Base-by-base conservation (phyloP, 169 alveolate genomes). In the Cystoisospora suis region DNA sequence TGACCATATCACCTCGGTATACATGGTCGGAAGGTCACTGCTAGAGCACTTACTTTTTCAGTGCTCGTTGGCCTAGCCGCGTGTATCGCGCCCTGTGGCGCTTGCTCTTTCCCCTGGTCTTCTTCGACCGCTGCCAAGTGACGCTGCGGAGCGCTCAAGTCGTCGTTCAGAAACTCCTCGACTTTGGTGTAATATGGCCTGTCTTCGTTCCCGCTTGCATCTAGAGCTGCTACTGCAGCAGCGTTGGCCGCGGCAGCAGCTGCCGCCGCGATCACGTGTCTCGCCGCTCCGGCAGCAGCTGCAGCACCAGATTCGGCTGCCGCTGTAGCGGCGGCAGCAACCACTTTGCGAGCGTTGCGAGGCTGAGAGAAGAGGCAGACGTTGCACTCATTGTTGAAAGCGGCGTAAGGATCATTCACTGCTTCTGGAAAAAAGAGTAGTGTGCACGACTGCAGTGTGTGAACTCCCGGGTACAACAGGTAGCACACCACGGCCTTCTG, bases 371-470 rank as follows among this genome's bases (percentile, higher is more conserved):
- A 65, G 44, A 65, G 77, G 40, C 77, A 65, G 1, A n/a, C 0
- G n/a, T 65, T 65, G 77, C 77, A 65, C n/a, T 12, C 77, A 44
- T 65, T 65, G 44, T 65, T 65, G 40, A 65, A 65, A 17, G 15
- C 77, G 1, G 77, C n/a, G 15, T 17, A 65, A 1, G 77, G 77
- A n/a, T 65, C 77, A 44, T 65, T 65, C 34, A 65, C 12, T 65
- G 77, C 77, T 32, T n/a, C 40, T 6, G 77, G 77, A 44, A 65
- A 65, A 27, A 65, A 65, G 20, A 65, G 77, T 44, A 65, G 12
- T 23, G 77, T 65, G 77, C 77, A 65, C 77, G 77, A 65, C 77
- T 65, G 77, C 45, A 65, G 77, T 1, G 77, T 65, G 77, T 65
- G 77, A n/a, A 65, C 34, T 65, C 77, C 77, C 12, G 77, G 77